phyloP scores from a whole-genome alignment of 2,329 filamentous ascomycete species.

The Paecilomyces formosus region DNA sequence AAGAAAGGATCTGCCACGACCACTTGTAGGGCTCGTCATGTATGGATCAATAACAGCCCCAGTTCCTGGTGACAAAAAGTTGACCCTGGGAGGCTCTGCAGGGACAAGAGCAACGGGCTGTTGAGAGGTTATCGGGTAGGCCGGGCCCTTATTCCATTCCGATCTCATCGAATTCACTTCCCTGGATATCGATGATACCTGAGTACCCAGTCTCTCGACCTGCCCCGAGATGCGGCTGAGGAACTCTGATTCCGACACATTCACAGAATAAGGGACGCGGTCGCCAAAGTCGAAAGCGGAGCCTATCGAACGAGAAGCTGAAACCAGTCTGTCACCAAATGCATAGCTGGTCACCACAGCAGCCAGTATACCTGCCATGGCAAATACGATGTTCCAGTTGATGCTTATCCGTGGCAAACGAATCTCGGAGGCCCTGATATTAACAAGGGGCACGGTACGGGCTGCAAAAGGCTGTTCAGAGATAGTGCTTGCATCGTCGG shows the following conservation, averaged over 20 bases:
- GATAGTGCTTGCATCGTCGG: not conserved
- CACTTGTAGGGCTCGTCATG: conserved; percentile 53
- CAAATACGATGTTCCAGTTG: conserved; percentile 5
- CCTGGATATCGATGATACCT: conserved; percentile 23
- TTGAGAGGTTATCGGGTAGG: conserved; percentile 13
- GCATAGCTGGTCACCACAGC: conserved; percentile 9
- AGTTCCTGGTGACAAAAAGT: conserved; percentile 62
- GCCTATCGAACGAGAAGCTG: conserved; percentile 9
- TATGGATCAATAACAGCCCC: conserved; percentile 58
- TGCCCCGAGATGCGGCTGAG: conserved; percentile 18
- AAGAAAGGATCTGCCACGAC: conserved; percentile 11
- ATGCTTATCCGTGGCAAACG: not conserved
- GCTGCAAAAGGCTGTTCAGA: conserved; percentile 1
- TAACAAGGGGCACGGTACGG: not conserved
- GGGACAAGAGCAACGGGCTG: conserved; percentile 5
- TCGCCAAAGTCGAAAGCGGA: conserved; percentile 7
- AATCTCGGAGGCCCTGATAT: not conserved
- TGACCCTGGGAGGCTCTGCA: conserved; percentile 44
- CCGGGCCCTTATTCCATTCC: conserved; percentile 14
- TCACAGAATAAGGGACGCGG: conserved; percentile 10
- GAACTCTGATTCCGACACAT: conserved; percentile 15
- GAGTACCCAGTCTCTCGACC: conserved; percentile 18
- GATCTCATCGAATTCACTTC: conserved; percentile 19
- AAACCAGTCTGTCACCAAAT: conserved; percentile 7
- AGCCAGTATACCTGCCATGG: conserved; percentile 6